Conservation (phyloP, 2,329 filamentous ascomycete genomes). For the Cordyceps javanica region DNA sequence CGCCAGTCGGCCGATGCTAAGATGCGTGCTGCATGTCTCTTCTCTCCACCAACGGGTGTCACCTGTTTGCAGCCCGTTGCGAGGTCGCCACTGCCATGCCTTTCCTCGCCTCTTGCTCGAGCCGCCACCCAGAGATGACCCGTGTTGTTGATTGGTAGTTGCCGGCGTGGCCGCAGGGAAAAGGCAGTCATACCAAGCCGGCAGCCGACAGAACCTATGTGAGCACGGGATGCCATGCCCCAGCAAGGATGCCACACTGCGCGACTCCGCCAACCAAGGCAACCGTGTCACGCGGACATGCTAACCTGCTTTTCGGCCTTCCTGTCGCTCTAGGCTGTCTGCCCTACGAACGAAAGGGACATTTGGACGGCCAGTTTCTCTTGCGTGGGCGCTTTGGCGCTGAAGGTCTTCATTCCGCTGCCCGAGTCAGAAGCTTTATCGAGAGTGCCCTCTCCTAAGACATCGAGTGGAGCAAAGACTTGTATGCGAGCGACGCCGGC, state of each 20-base stretch:
- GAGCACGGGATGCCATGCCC: slow-evolving; percentile 10
- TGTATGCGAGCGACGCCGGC: not conserved
- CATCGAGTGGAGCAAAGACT: not conserved
- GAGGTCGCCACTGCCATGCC: not conserved
- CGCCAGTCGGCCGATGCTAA: not conserved
- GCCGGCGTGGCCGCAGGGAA: not conserved
- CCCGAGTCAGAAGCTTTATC: not conserved
- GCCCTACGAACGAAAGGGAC: not conserved
- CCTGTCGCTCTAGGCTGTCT: not conserved
- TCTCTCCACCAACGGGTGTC: slow-evolving; percentile 5
- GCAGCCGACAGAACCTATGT: slow-evolving; percentile 3
- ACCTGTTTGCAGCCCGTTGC: slow-evolving; percentile 7
- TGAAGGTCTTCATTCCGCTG: not conserved
- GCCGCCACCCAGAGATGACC: not conserved
- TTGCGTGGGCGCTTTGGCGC: not conserved
- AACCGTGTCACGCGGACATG: slow-evolving; percentile 8
- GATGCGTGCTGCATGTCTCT: slow-evolving; percentile 9
- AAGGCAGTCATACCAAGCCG: not conserved
- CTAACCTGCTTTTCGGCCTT: not conserved
- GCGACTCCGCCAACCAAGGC: not conserved
- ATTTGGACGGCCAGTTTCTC: not conserved
- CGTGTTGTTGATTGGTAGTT: not conserved
- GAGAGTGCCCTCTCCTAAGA: not conserved
- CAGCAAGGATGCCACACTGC: slow-evolving; percentile 9
- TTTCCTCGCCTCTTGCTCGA: not conserved